Evolutionary conservation across 2,329 filamentous ascomycete genomes (phyloP).

Genomic region (Claviceps sp.): DNA sequence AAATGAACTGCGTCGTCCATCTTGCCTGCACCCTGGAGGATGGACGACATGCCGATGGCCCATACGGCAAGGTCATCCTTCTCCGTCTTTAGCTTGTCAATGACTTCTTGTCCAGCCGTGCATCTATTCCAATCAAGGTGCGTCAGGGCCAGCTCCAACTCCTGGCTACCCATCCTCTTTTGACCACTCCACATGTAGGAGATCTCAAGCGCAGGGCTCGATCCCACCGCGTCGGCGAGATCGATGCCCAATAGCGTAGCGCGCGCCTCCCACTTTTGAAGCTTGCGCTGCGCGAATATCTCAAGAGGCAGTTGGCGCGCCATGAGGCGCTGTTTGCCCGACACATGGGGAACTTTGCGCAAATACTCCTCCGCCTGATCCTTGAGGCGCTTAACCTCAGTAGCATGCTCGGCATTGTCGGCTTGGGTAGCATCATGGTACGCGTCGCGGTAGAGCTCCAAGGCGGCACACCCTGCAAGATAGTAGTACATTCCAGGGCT

Average conservation of each 20-base stretch:
- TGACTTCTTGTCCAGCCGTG: conserved; percentile 28
- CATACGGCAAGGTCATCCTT: conserved; percentile 51
- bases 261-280: conserved; percentile 76
- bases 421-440: conserved; percentile 28
- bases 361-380: conserved; percentile 56
- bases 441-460: conserved; percentile 66
- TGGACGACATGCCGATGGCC: conserved; percentile 51
- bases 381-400: conserved; percentile 43
- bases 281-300: conserved; percentile 67
- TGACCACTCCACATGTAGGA: conserved; percentile 85
- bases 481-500: conserved; percentile 83
- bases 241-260: conserved; percentile 53
- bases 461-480: conserved; percentile 63
- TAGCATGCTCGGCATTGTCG: conserved; percentile 15
- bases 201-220: conserved; percentile 80
- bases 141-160: conserved; percentile 50
- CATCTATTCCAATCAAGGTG: conserved; percentile 55
- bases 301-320: conserved; percentile 83
- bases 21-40: conserved; percentile 49
- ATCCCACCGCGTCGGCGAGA: conserved; percentile 67
- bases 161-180: conserved; percentile 58
- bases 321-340: conserved; percentile 84
- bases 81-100: conserved; percentile 35
- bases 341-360: conserved; percentile 55
- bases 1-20: conserved; percentile 51